Evolutionary conservation across 306 rosid genomes (phyloP), one percentile per base, ranked within the genome.

Genomic region (Notholithocarpus densiflorus): DNA sequence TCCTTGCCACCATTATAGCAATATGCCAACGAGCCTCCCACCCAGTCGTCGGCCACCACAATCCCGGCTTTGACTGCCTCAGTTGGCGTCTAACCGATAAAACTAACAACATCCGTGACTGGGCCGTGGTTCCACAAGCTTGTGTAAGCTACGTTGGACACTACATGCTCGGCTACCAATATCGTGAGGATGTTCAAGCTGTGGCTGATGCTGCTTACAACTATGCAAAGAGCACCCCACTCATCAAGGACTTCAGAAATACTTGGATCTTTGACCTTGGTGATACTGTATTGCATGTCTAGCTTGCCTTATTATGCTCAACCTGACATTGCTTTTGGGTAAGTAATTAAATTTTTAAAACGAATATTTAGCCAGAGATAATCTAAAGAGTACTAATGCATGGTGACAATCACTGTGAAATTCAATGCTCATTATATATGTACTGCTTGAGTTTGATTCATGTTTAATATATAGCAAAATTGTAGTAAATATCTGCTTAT

Each of bases 301-400:
- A 69, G 43, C 20, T 21, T 69, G n/a, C 73, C 54, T 69, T 69
- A 69, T 40, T 69, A 34, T 69, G 73, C 64, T n/a, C n/a, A n/a
- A n/a, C n/a, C n/a, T n/a, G n/a, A n/a, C n/a, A n/a, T n/a, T n/a
- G n/a, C n/a, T n/a, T 57, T 57, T 57, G 64, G 64, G 64, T 57
- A 57, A 56, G 24, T 56, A n/a, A 43, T 20, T 56, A 19, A 19
- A 19, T 1, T n/a, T 56, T 56, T 6, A 1, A 17, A 21, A 6
- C 23, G 6, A 56, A 20, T 56, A 3, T 56, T 9, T 56, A 20
- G 11, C 29, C 10, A 8, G 51, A 43, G 2, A 43, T 43, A 43
- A 43, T 11, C 51, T 43, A 43, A 43, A 43, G 51, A 43, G 51
- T 43, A 43, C 3, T 43, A 43, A 43, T 43, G 51, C 51, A 43